These are phyloP conservation scores for Microbotryomycetes sp. DNA, from an alignment of 1,284 basidiomycete species.

Conservation along the genomic window DNA sequence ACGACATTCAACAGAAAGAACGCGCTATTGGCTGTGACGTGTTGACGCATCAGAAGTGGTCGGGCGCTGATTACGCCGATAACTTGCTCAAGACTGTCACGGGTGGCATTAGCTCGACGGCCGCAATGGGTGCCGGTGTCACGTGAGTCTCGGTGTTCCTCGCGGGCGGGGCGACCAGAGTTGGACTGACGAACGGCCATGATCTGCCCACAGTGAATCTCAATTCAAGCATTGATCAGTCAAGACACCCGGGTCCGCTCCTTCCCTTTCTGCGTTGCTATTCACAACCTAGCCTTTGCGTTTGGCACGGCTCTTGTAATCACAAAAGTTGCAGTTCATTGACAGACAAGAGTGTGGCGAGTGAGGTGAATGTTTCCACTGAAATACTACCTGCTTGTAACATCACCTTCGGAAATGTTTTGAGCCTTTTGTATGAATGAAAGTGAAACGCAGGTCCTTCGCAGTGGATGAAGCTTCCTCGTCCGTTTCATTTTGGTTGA, in stretches of 20 bases:
- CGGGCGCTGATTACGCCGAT: constrained; percentile 31
- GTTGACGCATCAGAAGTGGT: constrained; percentile 69
- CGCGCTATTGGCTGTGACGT: constrained; percentile 87
- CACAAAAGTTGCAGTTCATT: neutral
- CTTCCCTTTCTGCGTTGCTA: neutral
- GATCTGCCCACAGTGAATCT: constrained; percentile 4
- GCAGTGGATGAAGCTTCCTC: too few relatives aligned
- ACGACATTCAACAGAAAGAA: constrained; percentile 77
- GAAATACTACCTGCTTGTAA: neutral
- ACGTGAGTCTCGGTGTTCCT: constrained; percentile 61
- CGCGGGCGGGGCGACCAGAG: neutral
- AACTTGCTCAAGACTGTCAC: constrained; percentile 49
- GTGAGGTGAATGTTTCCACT: neutral
- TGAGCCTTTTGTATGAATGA: neutral
- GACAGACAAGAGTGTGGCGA: neutral
- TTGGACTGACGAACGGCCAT: neutral
- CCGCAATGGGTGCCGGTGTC: constrained; percentile 69
- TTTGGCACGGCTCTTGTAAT: neutral
- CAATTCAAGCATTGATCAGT: constrained; percentile 30
- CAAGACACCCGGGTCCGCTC: neutral
- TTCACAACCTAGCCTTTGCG: neutral
- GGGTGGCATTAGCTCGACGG: constrained; percentile 73
- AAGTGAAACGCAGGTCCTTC: neutral
- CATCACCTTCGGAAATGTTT: neutral
- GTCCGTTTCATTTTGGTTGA: too few relatives aligned